These are phyloP conservation scores for Carex littledalei DNA, from an alignment of 176 grass and related monocot genomes.

Conservation along the genomic window DNA sequence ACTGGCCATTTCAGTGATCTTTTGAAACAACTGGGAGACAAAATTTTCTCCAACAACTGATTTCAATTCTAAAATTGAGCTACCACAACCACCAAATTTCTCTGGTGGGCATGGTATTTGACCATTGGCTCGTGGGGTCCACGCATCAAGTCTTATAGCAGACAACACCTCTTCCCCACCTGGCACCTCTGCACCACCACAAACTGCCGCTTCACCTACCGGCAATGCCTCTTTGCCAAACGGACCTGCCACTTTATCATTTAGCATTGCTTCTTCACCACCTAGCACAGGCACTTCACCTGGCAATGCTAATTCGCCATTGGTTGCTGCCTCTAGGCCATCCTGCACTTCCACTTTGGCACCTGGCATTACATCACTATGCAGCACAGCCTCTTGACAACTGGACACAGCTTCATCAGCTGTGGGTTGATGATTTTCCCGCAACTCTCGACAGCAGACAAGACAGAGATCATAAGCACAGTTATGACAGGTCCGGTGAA, in stretches of 20 bases:
- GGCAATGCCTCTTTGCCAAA: background rate
- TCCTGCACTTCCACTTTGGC: background rate
- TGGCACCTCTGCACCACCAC: background rate
- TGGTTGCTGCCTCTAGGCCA: background rate
- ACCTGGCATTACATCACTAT: background rate
- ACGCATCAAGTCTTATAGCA: background rate
- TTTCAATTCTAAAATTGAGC: constrained; percentile 46
- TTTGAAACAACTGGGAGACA: constrained; percentile 34
- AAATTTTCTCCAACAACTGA: constrained; percentile 37
- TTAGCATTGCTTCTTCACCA: background rate
- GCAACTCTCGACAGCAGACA: constrained; percentile 55
- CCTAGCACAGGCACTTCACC: background rate
- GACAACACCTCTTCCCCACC: background rate
- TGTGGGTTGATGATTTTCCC: constrained; percentile 11
- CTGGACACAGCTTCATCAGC: background rate
- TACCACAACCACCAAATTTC: constrained; percentile 55
- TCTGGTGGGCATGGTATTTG: constrained; percentile 73
- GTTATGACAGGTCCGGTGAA: constrained; percentile 55
- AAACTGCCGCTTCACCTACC: background rate
- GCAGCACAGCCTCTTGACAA: background rate
- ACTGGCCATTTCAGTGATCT: constrained; percentile 7
- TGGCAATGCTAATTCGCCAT: background rate
- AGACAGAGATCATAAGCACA: constrained; percentile 74
- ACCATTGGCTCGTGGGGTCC: constrained; percentile 41
- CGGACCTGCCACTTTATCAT: background rate